Base-by-base conservation (phyloP, 257 asterid species). In the Solanum ossicruentum region DNA sequence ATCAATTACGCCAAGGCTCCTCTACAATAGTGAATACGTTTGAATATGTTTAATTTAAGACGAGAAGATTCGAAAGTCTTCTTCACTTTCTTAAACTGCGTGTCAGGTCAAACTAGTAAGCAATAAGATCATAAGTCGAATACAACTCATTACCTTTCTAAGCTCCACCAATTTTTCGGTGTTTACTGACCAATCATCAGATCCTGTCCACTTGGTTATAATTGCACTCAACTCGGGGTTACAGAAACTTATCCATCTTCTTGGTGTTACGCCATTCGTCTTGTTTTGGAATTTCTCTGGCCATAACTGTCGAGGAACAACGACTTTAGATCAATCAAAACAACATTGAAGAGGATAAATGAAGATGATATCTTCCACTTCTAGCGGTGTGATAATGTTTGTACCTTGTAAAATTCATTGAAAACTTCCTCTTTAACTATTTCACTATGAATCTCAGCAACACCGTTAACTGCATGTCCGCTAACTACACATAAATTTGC, bases 381-480 rank as follows among this genome's bases (percentile, higher is more conserved):
- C 82, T 77, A 51, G 63, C 63, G 9, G 11, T 23, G 17, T 15
- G 65, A 15, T 47, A 49, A 49, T 77, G 3, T 2, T 49, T 9
- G 0, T 87, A 94, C 97, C 98, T 93, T 86, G 90, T 89, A 93
- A 87, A 94, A 94, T 83, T 93, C 97, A 86, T 91, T 92, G 80
- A 94, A 94, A 80, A 94, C 98, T 80, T 94, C 98, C 11, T 90
- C 83, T 84, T 92, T 94, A 82, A 94, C 98, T 83, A 93, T 93
- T 86, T 94, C 95, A 86, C 98, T 94, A 86, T 94, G 98, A 82
- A 93, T 94, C 84, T 89, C 98, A 79, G 98, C 97, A 86, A 94
- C 98, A 39, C 98, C 98, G 85, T 94, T 94, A 69, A 94, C 98
- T 85, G 95, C 91, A 88, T 94, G 97, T 84, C 98, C 97, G 83